Evolutionary conservation across 2,329 filamentous ascomycete genomes (phyloP).

Genomic region (Colletotrichum kahawae): DNA sequence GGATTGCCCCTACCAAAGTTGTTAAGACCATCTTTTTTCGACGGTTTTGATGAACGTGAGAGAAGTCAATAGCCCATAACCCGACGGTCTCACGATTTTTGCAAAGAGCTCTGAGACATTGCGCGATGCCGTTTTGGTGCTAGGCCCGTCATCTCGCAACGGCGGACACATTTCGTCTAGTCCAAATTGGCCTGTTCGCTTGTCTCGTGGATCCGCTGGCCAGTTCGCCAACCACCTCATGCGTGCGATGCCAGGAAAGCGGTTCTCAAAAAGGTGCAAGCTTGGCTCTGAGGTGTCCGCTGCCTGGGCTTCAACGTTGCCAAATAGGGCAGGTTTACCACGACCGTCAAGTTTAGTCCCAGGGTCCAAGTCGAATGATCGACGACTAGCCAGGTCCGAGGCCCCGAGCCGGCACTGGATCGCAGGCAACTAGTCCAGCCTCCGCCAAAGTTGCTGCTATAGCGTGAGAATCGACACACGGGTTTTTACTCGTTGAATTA

Average conservation of each 20-base stretch:
- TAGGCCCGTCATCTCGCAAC: background rate
- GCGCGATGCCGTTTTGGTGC: background rate
- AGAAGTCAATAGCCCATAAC: background rate
- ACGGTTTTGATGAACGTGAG: background rate
- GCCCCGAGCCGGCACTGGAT: background rate
- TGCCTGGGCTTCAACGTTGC: background rate
- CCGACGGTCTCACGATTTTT: background rate
- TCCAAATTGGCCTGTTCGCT: background rate
- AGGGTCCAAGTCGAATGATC: background rate
- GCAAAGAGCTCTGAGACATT: background rate
- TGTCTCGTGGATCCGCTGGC: background rate
- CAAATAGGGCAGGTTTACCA: background rate
- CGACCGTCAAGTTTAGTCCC: background rate
- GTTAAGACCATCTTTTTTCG: background rate
- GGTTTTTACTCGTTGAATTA: background rate
- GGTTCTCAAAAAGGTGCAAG: background rate
- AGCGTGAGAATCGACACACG: background rate
- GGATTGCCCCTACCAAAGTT: background rate
- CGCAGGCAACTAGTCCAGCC: background rate
- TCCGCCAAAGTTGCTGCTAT: background rate
- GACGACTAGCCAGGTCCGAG: background rate
- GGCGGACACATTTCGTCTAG: background rate
- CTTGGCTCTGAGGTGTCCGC: fast-evolving
- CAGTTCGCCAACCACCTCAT: background rate
- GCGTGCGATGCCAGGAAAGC: background rate